phyloP scores from a whole-genome alignment of 2,329 filamentous ascomycete genomes.

The Monilinia fructigena region DNA sequence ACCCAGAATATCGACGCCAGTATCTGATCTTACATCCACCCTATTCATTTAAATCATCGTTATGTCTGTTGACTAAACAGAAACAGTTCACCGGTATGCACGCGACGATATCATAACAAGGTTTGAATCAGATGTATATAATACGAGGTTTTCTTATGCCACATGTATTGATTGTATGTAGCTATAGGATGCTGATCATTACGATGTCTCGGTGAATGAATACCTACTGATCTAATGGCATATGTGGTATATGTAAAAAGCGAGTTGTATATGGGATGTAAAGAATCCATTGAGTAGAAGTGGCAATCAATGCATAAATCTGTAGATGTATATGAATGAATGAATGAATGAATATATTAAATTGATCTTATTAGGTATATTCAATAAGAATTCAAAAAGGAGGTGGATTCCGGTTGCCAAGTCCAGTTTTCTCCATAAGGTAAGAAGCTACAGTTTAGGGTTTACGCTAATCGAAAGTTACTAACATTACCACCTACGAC shows the following conservation, averaged over 20 bases:
- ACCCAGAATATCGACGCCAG: too few species aligned
- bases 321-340: too few species aligned
- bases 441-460: neutral
- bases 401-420: neutral
- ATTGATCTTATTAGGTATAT: too few species aligned
- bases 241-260: neutral
- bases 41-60: neutral
- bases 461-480: conserved; percentile 3
- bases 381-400: too few species aligned
- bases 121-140: neutral
- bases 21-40: neutral
- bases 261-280: too few species aligned
- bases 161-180: neutral
- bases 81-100: neutral
- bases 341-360: too few species aligned
- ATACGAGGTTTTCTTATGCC: neutral
- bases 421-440: neutral
- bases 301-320: too few species aligned
- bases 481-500: neutral
- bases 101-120: neutral
- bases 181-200: neutral
- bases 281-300: too few species aligned
- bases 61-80: neutral
- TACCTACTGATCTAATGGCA: neutral
- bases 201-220: too few species aligned